Base-by-base conservation (phyloP, 1,284 basidiomycete species). In the Cystobasidium slooffiae region DNA sequence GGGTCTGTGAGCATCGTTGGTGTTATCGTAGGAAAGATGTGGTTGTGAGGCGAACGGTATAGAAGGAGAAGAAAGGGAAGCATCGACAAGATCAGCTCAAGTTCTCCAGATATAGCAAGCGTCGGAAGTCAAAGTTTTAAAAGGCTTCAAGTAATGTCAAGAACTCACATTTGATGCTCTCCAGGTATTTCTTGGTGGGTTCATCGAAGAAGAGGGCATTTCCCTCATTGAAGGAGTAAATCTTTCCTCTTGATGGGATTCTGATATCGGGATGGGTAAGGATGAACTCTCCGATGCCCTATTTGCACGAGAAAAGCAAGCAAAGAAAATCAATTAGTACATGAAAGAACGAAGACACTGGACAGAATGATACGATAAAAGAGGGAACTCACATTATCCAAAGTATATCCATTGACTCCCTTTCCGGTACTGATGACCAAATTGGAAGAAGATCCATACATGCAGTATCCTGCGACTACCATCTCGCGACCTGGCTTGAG, bases 151-250 rank as follows among this genome's bases (percentile, higher is more conserved):
- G 52, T 16, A 16, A 22, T 31, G 43, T 24, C 55, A 62, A 37
- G 55, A 55, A 67, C 74, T 49, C n/a, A 78, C 77, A 96, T 84
- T 99, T 99, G 88, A 99, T 93, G 78, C 90, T 92, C 78, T 97
- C 90, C 77, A 99, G 88, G 85, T 98, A 99, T 75, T 90, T 88
- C 78, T 86, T 85, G 68, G 93, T 91, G 16, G 93, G 93, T 66
- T 88, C 86, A 85, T 97, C 87, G 87, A 97, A 99, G 85, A 94
- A 95, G 86, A 91, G 86, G 68, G 93, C 88, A 85, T 99, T 99
- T 77, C 96, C 96, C 85, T 99, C 97, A 85, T 99, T 99, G 88
- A 98, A 96, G 20, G 95, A 98, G 86, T 99, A 99, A 82, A 99
- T 99, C 86, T 99, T 99, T 79, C 97, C 97, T 73, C 97, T 90